phyloP scores from a whole-genome alignment of 495 filamentous ascomycete species.

The Hyaloscypha hepaticicola region DNA sequence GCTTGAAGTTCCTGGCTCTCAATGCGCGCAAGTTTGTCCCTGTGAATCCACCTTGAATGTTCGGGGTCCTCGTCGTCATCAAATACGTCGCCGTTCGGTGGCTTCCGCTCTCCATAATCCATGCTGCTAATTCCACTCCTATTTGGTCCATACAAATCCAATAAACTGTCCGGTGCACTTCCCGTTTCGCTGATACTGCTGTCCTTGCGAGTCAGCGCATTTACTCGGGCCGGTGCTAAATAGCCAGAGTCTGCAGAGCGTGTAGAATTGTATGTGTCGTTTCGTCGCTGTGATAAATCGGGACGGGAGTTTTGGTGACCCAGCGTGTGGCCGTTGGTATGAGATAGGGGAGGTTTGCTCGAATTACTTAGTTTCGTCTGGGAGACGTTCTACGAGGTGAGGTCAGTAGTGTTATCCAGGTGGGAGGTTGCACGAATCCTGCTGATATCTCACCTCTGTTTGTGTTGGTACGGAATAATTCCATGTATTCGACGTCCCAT shows the following conservation, averaged over 20 bases:
- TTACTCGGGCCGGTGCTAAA: conserved; percentile 30
- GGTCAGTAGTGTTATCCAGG: conserved; percentile 24
- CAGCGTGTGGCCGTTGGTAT: conserved; percentile 28
- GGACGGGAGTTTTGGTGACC: conserved; percentile 24
- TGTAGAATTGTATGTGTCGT: conserved; percentile 12
- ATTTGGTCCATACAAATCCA: conserved; percentile 51
- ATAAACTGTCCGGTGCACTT: conserved; percentile 55
- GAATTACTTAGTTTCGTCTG: conserved; percentile 23
- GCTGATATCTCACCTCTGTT: conserved; percentile 31
- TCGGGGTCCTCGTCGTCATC: conserved; percentile 44
- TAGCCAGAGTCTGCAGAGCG: conserved; percentile 18
- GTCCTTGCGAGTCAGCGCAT: conserved; percentile 39
- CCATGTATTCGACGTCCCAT: conserved; percentile 51
- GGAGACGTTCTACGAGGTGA: not conserved
- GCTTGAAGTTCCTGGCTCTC: conserved; percentile 91
- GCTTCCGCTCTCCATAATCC: conserved; percentile 34
- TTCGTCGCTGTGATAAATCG: conserved; percentile 19
- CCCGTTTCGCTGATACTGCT: conserved; percentile 53
- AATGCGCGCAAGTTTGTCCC: conserved; percentile 91
- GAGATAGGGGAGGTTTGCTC: conserved; percentile 24
- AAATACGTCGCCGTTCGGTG: conserved; percentile 13
- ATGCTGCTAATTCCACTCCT: conserved; percentile 32
- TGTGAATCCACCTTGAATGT: conserved; percentile 86
- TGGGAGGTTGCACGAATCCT: conserved; percentile 3
- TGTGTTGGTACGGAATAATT: conserved; percentile 43